These are phyloP conservation scores for Sclerotinia subarctica DNA, from an alignment of 2,329 filamentous ascomycete genomes.

Conservation along the genomic window DNA sequence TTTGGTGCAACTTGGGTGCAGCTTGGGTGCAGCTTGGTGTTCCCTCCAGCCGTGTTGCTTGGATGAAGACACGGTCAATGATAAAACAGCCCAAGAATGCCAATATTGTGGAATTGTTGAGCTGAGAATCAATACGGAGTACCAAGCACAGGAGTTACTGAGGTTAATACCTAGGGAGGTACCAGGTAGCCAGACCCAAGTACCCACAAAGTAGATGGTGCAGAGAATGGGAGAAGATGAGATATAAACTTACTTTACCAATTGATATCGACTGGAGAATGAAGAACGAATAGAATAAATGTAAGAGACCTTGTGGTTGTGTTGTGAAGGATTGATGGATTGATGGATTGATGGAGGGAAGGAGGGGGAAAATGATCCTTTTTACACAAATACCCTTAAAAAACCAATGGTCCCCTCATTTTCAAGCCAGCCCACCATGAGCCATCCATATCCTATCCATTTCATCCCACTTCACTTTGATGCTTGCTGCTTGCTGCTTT, in stretches of 20 bases:
- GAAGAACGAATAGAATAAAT: neutral
- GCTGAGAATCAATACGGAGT: neutral
- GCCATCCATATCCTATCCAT: too few relatives aligned
- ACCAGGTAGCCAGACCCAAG: neutral
- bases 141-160: neutral
- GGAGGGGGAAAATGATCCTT: neutral
- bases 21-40: neutral
- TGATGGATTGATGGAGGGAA: neutral
- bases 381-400: neutral
- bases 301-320: neutral
- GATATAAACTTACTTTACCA: neutral
- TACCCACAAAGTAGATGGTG: neutral
- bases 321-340: neutral
- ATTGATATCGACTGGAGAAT: neutral
- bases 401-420: neutral
- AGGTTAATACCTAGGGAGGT: too few relatives aligned
- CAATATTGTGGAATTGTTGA: slow-evolving; percentile 6
- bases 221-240: too few relatives aligned
- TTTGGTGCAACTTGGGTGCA: too few relatives aligned
- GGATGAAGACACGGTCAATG: slow-evolving; percentile 2
- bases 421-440: neutral
- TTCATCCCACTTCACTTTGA: neutral
- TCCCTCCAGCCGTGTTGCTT: neutral
- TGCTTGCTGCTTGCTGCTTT: neutral
- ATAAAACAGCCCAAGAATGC: slow-evolving; percentile 10